Percentiles rank a stretch among this genome's conserved stretches.
These are phyloP conservation scores for Apiospora aurea DNA, from an alignment of 2,329 filamentous ascomycete species.

Conservation along the genomic window DNA sequence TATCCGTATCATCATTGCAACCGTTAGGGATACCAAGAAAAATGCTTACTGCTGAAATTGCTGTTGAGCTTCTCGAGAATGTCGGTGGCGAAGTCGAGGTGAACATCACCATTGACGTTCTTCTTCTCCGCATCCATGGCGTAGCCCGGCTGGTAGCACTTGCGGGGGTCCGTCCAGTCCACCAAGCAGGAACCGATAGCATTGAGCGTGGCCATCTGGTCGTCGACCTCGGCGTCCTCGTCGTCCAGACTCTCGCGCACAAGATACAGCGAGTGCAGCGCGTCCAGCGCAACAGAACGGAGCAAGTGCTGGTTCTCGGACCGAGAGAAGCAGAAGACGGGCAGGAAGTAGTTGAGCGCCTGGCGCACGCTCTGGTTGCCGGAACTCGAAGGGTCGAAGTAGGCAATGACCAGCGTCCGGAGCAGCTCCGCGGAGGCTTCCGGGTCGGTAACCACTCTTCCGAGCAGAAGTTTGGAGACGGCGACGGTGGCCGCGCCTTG, in stretches of 20 bases:
- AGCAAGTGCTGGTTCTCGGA: slow-evolving; percentile 84
- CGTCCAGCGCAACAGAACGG: slow-evolving; percentile 74
- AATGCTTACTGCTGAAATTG: slow-evolving; percentile 70
- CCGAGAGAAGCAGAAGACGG: slow-evolving; percentile 90
- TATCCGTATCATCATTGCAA: neutral
- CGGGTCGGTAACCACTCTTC: slow-evolving; percentile 75
- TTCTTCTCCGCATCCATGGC: slow-evolving; percentile 65
- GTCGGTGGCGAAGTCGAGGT: slow-evolving; percentile 78
- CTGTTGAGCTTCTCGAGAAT: slow-evolving; percentile 77
- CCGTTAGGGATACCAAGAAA: neutral
- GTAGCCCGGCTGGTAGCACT: slow-evolving; percentile 65
- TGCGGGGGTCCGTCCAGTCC: slow-evolving; percentile 95
- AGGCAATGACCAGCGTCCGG: slow-evolving; percentile 82
- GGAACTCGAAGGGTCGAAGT: slow-evolving; percentile 86
- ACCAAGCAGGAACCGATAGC: slow-evolving; percentile 83
- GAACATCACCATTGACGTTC: slow-evolving; percentile 76
- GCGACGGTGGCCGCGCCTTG: slow-evolving; percentile 83
- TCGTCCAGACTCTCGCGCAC: slow-evolving; percentile 76
- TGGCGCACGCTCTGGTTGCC: slow-evolving; percentile 85
- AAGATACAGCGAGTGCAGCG: slow-evolving; percentile 77
- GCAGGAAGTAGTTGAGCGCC: slow-evolving; percentile 90
- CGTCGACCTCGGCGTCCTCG: slow-evolving; percentile 76
- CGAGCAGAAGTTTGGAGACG: slow-evolving; percentile 85
- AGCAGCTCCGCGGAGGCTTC: slow-evolving; percentile 77
- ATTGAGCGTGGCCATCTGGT: slow-evolving; percentile 80